phyloP scores from a whole-genome alignment of 352 stramenopile genomes.

The Globisporangium takayamanum region DNA sequence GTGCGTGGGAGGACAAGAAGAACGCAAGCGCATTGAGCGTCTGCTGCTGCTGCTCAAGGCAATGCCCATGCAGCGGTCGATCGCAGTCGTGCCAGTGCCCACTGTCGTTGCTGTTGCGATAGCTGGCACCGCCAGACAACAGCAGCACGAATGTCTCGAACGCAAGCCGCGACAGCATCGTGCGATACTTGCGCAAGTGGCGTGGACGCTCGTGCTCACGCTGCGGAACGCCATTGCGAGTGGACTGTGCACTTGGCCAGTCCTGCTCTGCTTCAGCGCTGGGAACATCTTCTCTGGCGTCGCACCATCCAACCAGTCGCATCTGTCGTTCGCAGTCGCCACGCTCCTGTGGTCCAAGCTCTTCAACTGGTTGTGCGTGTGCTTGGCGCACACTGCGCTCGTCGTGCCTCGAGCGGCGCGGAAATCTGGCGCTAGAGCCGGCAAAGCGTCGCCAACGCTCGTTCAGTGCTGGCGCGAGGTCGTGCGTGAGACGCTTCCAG shows the following conservation, averaged over 20 bases:
- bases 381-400: slow-evolving; percentile 6
- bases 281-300: slow-evolving; percentile 21
- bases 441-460: neutral
- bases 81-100: neutral
- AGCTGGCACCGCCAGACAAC: neutral
- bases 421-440: neutral
- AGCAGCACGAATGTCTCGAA: neutral
- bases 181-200: neutral
- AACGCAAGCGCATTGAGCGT: too few relatives aligned
- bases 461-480: slow-evolving; percentile 1
- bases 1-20: too few relatives aligned
- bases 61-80: neutral
- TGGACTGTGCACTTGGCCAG: slow-evolving; percentile 11
- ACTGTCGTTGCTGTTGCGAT: neutral
- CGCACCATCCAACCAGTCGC: slow-evolving; percentile 20
- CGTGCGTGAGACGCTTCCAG: neutral
- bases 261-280: slow-evolving; percentile 17
- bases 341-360: slow-evolving; percentile 21
- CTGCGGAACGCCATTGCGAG: slow-evolving; percentile 18
- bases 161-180: neutral
- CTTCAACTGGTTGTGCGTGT: slow-evolving; percentile 8
- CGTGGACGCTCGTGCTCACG: slow-evolving; percentile 5
- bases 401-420: neutral
- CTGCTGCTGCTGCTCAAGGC: neutral
- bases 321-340: slow-evolving; percentile 17